Evolutionary conservation across 202 grass and related monocot species (phyloP), one percentile per base, ranked within the genome.

Genomic region (Brachypodium distachyon): DNA sequence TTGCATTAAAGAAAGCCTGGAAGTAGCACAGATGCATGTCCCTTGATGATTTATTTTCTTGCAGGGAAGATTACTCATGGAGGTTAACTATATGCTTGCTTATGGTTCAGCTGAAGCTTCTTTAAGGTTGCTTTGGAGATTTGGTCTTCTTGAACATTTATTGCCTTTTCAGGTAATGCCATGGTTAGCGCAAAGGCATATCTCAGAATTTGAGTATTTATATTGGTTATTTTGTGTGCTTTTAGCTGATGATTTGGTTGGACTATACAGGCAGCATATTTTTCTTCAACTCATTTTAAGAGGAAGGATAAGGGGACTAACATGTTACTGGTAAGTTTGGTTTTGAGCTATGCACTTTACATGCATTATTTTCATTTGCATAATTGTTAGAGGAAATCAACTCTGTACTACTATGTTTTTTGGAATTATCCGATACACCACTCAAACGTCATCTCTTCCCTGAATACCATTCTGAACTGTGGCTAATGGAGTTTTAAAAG

Each of bases 71-170:
- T 81, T 84, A 81, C 77, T 88, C 32, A 81, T 99, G 92, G 92
- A 99, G 76, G 76, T 93, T 76, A 99, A 93, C 79, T 96, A 99
- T 85, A 99, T 99, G 92, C 78, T 99, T 83, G 89, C 92, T 74
- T 99, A 95, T 81, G 92, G 96, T 86, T 95, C 96, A 75, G 89
- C 87, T 83, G 96, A 93, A 84, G 81, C 67, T 87, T 99, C 92
- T 56, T 82, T 99, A 79, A 99, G 96, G 72, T 86, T 99, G 82
- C 89, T 99, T 74, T 96, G 96, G 92, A 93, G 81, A 89, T 95
- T 95, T 76, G 96, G 92, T 74, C 77, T 99, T 72, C 79, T 99
- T 70, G 96, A 96, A 87, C 81, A 93, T 83, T 75, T 99, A 52
- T 74, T 96, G 72, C 96, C 96, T 61, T 92, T 99, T 81, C 92